Evolutionary conservation across 441 rosid genomes (phyloP), one percentile per base, ranked within the genome.

Genomic region (Pelargonium citronellum): DNA sequence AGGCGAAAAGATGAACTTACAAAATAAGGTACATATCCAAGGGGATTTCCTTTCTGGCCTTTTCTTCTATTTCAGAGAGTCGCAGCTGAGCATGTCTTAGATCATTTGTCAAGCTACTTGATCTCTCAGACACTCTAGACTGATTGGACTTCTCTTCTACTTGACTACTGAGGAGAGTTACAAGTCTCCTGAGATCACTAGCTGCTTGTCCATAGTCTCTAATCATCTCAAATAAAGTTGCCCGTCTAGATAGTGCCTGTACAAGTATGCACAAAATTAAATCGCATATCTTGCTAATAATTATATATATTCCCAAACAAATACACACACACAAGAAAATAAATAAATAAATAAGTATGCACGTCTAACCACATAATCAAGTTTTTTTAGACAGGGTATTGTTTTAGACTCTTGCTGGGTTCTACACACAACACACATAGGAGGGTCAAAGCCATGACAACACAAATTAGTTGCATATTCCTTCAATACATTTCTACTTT

Each of bases 171-270:
- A 89, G 89, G 77, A 87, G 74, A 57, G 85, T 74, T 43, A 88
- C 73, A 69, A 92, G 85, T 73, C 87, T 87, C 81, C 80, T 84
- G 70, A 89, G 85, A 79, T 95, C 99, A 83, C 46, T 79, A 67
- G 87, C 80, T 68, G 98, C 98, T 74, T 92, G 97, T 51, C 81
- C 86, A 75, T 87, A 87, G 82, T 95, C 96, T 87, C 98, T 85
- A 75, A 95, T 88, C 87, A 83, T 83, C 84, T 89, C 96, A 72
- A 90, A 90, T 69, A 95, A 85, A 3, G 86, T 78, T 63, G 95
- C 96, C 83, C 99, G 86, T 76, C 98, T 85, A 72, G 97, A 87
- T 79, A 90, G 79, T 71, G 98, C 98, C 99, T 92, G 89, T 63
- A 68, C 19, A 75, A 66, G 9, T n/a, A 51, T 47, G 53, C 53